These are phyloP conservation scores for Sonneratia caseolaris DNA, from an alignment of 345 rosid genomes.

Conservation along the genomic window DNA sequence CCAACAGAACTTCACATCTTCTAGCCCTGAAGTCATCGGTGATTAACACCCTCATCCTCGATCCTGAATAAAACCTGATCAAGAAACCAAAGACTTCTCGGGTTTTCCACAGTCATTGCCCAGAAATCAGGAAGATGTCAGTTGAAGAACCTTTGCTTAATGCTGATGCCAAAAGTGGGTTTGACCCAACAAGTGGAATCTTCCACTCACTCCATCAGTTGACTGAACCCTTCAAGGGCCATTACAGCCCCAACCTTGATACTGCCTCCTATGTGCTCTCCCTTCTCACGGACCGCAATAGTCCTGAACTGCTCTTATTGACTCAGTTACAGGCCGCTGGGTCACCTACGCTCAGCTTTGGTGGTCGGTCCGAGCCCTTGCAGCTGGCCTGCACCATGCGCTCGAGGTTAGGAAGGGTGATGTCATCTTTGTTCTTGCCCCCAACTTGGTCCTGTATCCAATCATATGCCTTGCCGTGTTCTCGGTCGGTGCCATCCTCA, in stretches of 20 bases:
- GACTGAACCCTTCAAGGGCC: constrained; percentile 20
- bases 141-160: constrained; percentile 11
- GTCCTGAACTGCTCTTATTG: constrained; percentile 34
- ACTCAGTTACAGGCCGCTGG: constrained; percentile 19
- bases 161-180: constrained; percentile 18
- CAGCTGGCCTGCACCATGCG: constrained; percentile 32
- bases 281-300: constrained; percentile 28
- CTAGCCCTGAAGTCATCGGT: background rate
- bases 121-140: constrained; percentile 9
- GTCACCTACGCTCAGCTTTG: constrained; percentile 35
- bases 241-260: constrained; percentile 26
- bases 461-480: constrained; percentile 40
- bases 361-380: constrained; percentile 34
- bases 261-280: constrained; percentile 31
- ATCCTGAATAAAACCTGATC: background rate
- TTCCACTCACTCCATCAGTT: constrained; percentile 31
- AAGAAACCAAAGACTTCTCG: background rate
- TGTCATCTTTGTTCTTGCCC: constrained; percentile 45
- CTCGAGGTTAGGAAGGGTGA: constrained; percentile 43
- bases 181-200: constrained; percentile 27
- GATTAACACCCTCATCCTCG: background rate
- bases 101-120: background rate
- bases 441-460: constrained; percentile 44
- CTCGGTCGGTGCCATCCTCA: constrained; percentile 44
- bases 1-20: background rate